These are phyloP conservation scores for Picochlorum sp. DNA, from an alignment of 139 green algal species.

Conservation along the genomic window DNA sequence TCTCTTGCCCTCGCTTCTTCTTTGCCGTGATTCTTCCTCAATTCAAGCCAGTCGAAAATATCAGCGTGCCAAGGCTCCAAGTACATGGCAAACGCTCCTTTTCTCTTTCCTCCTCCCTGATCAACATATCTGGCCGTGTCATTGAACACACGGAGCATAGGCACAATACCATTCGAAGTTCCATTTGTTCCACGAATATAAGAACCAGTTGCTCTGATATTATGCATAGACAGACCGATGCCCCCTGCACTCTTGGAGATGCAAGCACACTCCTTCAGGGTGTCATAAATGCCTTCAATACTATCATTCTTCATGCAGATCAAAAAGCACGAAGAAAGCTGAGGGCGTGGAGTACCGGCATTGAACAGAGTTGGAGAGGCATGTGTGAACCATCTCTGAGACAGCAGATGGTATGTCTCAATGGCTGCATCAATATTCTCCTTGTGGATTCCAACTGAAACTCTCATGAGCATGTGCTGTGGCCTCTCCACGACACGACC, in stretches of 20 bases:
- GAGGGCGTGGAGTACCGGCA: conserved; percentile 81
- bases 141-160: conserved; percentile 99
- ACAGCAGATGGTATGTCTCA: conserved; percentile 83
- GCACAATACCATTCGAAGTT: conserved; percentile 95
- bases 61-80: conserved; percentile 97
- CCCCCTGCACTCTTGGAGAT: conserved; percentile 94
- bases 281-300: conserved; percentile 99
- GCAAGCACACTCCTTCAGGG: conserved; percentile 96
- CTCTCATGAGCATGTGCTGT: conserved; percentile 99
- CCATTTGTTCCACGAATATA: conserved; percentile 99
- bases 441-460: conserved; percentile 93
- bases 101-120: conserved; percentile 95
- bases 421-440: conserved; percentile 61
- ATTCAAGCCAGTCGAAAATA: conserved; percentile 92
- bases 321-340: conserved; percentile 96
- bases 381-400: conserved; percentile 96
- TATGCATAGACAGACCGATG: conserved; percentile 95
- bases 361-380: conserved; percentile 99
- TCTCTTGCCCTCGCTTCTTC: conserved; percentile 81
- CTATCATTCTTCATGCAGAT: conserved; percentile 88
- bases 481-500: conserved; percentile 92
- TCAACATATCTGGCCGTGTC: conserved; percentile 88
- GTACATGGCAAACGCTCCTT: conserved; percentile 96
- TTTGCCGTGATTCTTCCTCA: conserved; percentile 99
- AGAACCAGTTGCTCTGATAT: conserved; percentile 80